Base-by-base conservation (phyloP, 106 monocot genomes). In the Platanthera zijinensis region DNA sequence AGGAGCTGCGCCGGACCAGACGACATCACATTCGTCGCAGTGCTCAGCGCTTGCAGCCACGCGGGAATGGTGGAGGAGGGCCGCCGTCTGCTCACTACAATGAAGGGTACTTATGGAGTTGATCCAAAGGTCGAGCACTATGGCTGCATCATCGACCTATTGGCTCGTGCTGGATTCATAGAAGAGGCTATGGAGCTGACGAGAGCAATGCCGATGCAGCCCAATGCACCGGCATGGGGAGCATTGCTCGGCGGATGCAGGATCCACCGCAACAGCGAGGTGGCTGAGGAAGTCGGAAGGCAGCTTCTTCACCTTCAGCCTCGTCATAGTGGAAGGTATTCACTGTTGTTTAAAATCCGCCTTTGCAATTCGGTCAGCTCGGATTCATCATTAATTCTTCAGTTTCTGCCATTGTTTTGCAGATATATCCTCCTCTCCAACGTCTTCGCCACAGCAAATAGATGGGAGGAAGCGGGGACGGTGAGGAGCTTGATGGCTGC, bases 341-440 rank as follows among this genome's bases (percentile, higher is more conserved):
- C n/a, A n/a, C n/a, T n/a, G n/a, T n/a, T n/a, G 66, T 21, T 28
- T 1, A 67, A 28, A 28, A 28, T 67, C 28, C 18, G 1, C 66
- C 9, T 17, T 7, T 3, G 66, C 52, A 13, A 48, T 10, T 10
- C 2, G 19, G 18, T 78, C 30, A 3, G 22, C 51, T 52, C 28
- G 48, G 12, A 14, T 5, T 50, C 25, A 51, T 69, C 21, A 13
- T 47, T 25, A 25, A 25, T 25, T 57, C 21, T 30, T 51, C 18
- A 61, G 7, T 68, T 12, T 75, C 10, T 68, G 18, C 67, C 1
- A 21, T 78, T 69, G 21, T 45, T 56, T 48, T 28, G 74, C 82
- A 88, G 88, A 19, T 89, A 89, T 71, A 82, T 86, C 48, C 76
- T 89, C 56, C 86, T 89, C 18, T 84, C 86, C 53, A 89, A 86